Percentiles rank a stretch among this genome's conserved stretches.
phyloP scores from a whole-genome alignment of 371 early-diverging fungal species.

The Coemansia sp. region DNA sequence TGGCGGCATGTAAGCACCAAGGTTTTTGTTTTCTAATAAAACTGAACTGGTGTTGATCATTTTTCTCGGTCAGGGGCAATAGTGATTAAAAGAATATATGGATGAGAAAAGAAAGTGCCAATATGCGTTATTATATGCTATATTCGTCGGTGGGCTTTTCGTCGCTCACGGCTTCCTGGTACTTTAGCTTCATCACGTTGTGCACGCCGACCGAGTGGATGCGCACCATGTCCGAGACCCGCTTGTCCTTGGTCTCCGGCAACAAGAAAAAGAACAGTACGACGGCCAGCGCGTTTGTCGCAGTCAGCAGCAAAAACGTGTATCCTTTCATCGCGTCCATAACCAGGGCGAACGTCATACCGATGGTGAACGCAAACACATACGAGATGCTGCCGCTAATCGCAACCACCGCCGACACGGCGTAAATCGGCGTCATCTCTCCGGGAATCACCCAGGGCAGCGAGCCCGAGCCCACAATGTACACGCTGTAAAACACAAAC shows the following conservation, averaged over 20 bases:
- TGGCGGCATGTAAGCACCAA: constrained; percentile 33
- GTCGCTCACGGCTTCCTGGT: background rate
- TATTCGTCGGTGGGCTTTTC: background rate
- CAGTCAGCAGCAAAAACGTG: constrained; percentile 67
- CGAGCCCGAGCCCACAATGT: constrained; percentile 77
- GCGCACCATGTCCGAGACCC: constrained; percentile 24
- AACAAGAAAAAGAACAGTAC: constrained; percentile 62
- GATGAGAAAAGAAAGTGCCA: too few relatives aligned
- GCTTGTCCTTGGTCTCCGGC: constrained; percentile 74
- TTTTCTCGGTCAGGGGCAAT: too few relatives aligned
- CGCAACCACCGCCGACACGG: constrained; percentile 62
- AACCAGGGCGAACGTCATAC: constrained; percentile 63
- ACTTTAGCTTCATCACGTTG: constrained; percentile 22
- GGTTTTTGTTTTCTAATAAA: background rate
- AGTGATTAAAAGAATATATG: too few relatives aligned
- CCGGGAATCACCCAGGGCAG: constrained; percentile 70
- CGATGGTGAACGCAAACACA: constrained; percentile 64
- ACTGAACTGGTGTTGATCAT: too few relatives aligned
- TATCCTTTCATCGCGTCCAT: constrained; percentile 59
- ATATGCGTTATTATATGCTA: background rate
- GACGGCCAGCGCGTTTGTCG: constrained; percentile 51
- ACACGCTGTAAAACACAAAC: constrained; percentile 71
- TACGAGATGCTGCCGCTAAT: constrained; percentile 63
- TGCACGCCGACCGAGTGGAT: constrained; percentile 45
- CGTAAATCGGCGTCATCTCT: constrained; percentile 70